Conservation (phyloP, 768 basidiomycete genomes). For the Chlorophyllum brunneum region DNA sequence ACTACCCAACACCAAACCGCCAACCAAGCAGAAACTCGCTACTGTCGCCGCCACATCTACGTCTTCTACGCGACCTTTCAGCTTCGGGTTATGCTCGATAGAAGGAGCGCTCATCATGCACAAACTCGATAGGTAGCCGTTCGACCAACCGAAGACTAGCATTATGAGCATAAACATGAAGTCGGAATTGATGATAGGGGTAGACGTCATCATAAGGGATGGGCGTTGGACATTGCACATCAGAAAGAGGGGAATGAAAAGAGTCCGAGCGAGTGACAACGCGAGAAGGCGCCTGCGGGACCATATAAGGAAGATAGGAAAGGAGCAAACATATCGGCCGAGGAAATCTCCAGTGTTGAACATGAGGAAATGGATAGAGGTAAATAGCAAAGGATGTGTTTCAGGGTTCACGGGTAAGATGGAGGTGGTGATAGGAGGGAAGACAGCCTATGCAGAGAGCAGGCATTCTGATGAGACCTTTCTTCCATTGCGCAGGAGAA, state of each 20-base stretch:
- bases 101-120: constrained; percentile 85
- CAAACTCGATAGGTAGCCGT: constrained; percentile 75
- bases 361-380: constrained; percentile 68
- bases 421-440: constrained; percentile 80
- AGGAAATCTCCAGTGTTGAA: constrained; percentile 72
- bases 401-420: constrained; percentile 61
- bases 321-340: constrained; percentile 66
- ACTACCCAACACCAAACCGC: constrained; percentile 74
- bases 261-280: constrained; percentile 63
- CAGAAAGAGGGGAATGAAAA: constrained; percentile 87
- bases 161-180: constrained; percentile 70
- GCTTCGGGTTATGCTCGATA: constrained; percentile 68
- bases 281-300: constrained; percentile 56
- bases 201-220: constrained; percentile 22
- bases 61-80: constrained; percentile 68
- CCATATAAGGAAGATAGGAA: constrained; percentile 66
- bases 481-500: neutral
- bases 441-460: constrained; percentile 60
- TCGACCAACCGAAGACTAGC: constrained; percentile 69
- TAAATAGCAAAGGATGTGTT: constrained; percentile 82
- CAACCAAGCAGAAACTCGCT: constrained; percentile 72
- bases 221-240: constrained; percentile 77
- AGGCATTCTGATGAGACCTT: constrained; percentile 3
- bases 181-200: constrained; percentile 73
- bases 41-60: constrained; percentile 85